phyloP scores from a whole-genome alignment of 163 green algal species.

The Scenedesmus sp. region DNA sequence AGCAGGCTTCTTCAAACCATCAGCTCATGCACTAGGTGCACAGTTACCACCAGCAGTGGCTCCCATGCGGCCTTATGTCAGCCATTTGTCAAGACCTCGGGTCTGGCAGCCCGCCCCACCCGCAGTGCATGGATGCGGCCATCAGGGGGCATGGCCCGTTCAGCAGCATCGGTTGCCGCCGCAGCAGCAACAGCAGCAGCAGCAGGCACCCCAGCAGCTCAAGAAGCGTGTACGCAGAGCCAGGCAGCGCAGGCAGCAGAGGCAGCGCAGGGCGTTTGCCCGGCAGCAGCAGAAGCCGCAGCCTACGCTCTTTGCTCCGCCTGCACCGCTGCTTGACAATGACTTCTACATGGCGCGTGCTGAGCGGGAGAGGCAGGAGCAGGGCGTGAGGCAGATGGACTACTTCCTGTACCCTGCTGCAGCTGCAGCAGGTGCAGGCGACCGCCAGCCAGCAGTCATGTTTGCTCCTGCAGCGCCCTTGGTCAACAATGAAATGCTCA shows the following conservation, averaged over 20 bases:
- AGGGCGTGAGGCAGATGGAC: not conserved
- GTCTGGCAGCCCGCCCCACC: not conserved
- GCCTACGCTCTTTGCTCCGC: not conserved
- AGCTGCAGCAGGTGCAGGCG: not conserved
- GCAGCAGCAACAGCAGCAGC: not conserved
- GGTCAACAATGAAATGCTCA: not conserved
- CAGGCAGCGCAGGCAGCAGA: not conserved
- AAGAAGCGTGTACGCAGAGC: not conserved
- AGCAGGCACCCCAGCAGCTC: not conserved
- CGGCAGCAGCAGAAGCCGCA: not conserved
- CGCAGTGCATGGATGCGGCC: not conserved
- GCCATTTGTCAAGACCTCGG: not conserved
- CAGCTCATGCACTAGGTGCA: not conserved
- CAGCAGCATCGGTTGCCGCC: not conserved
- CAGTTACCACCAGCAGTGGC: not conserved
- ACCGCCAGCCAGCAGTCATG: not conserved
- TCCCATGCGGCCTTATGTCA: not conserved
- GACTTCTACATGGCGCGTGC: slow-evolving; percentile 35
- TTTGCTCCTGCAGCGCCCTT: not conserved
- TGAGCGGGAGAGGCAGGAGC: slow-evolving; percentile 18
- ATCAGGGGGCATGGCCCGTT: not conserved
- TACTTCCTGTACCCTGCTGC: not conserved
- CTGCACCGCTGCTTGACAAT: slow-evolving; percentile 25
- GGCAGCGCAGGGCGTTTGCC: not conserved
- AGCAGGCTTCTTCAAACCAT: not conserved